Percentiles rank a stretch among this genome's conserved stretches.
Conservation (phyloP, 306 rosid genomes). For the Aeschynomene evenia region DNA sequence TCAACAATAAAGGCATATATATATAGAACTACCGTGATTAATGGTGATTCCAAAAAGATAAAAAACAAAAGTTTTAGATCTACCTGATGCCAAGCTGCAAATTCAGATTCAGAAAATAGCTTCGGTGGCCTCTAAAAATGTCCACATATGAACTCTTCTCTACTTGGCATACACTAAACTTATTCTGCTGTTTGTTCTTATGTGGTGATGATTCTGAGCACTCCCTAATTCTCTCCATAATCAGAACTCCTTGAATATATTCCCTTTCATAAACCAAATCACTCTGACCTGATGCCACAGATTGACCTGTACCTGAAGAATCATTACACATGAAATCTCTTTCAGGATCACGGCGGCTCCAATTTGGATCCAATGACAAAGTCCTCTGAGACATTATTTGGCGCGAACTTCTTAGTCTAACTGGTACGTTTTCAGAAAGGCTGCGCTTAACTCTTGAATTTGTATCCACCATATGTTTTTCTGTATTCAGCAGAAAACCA, state of each 20-base stretch:
- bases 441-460: constrained; percentile 55
- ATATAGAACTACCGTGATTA: background rate
- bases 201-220: constrained; percentile 37
- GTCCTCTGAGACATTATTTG: constrained; percentile 50
- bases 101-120: constrained; percentile 43
- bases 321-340: constrained; percentile 26
- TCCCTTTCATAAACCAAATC: constrained; percentile 65
- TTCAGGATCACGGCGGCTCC: constrained; percentile 33
- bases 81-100: constrained; percentile 55
- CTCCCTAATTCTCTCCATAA: constrained; percentile 55
- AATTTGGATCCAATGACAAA: constrained; percentile 36
- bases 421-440: constrained; percentile 49
- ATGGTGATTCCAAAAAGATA: background rate
- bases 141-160: constrained; percentile 48
- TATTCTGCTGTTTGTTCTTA: constrained; percentile 46
- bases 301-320: constrained; percentile 45
- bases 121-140: constrained; percentile 31
- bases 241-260: constrained; percentile 81
- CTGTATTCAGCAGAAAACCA: constrained; percentile 39
- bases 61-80: background rate
- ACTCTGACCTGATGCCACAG: constrained; percentile 35
- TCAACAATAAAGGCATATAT: background rate
- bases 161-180: constrained; percentile 40
- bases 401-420: constrained; percentile 39
- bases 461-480: constrained; percentile 22